Base-by-base conservation (phyloP, 495 filamentous ascomycete species). In the Rostrohypoxylon terebratum region DNA sequence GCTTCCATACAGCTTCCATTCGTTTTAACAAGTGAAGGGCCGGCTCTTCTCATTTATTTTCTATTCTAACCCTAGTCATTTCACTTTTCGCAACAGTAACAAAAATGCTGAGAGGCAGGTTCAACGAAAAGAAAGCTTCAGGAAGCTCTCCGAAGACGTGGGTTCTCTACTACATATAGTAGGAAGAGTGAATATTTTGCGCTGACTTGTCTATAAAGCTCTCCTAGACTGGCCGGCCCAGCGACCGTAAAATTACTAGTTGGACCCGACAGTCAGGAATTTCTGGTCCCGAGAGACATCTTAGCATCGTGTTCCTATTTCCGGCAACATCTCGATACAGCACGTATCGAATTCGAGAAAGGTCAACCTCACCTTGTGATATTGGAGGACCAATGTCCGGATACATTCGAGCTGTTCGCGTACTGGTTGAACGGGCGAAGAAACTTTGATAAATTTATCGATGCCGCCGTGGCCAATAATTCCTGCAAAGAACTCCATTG, bases 341-440 rank as follows among this genome's bases (percentile, higher is more conserved):
- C 73, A 2, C 76, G 62, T 20, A 53, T 77, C 14, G 68, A 76
- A 10, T 63, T 76, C 18, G 63, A 66, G n/a, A 69, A 68, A 31
- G 64, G 72, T 58, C 47, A 79, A 69, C 40, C 74, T 71, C 54
- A 54, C 47, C 68, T 76, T 7, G 71, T 85, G 11, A 78, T 75
- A 69, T 74, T 86, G 13, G 81, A 83, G 7, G 74, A 74, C 60
- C 81, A 84, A 59, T 76, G 74, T 1, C 80, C 83, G 40, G 75
- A 81, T 40, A 83, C 84, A 79, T 86, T 86, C 40, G 80, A 80
- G 57, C 73, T 85, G 11, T 85, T 84, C 55, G 74, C 83, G 13
- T 76, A 82, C 51, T 86, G 83, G 83, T 77, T 86, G 45, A 77
- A 79, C 69, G 77, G 76, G 23, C 77, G 78, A 0, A 75, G 66